phyloP scores from a whole-genome alignment of 2,329 filamentous ascomycete genomes.

The Neonectria neomacrospora region DNA sequence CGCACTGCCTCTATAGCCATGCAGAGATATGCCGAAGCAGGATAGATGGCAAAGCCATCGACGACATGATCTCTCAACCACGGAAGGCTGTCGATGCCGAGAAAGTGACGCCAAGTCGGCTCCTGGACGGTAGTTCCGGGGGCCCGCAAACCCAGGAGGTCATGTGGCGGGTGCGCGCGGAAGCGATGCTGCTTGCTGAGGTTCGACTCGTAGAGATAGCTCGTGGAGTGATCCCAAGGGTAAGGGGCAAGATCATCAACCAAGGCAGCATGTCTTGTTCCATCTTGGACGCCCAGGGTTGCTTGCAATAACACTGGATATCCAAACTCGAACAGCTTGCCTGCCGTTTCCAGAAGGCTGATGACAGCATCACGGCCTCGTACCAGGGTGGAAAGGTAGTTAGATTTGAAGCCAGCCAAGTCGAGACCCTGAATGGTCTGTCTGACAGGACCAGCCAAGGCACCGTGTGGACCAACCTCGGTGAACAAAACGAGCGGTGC shows the following conservation, averaged over 20 bases:
- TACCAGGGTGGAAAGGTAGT: constrained; percentile 21
- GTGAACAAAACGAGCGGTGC: constrained; percentile 28
- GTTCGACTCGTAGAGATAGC: constrained; percentile 49
- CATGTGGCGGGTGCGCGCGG: constrained; percentile 50
- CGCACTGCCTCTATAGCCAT: constrained; percentile 43
- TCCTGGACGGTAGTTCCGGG: constrained; percentile 28
- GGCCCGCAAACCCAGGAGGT: constrained; percentile 46
- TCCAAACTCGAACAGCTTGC: constrained; percentile 29
- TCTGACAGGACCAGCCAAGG: constrained; percentile 39
- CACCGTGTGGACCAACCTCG: constrained; percentile 43
- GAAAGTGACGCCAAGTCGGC: constrained; percentile 38
- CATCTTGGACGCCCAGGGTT: constrained; percentile 5
- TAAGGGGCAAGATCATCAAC: constrained; percentile 51
- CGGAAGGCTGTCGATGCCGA: constrained; percentile 43
- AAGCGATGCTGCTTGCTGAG: constrained; percentile 47
- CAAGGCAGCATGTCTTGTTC: not conserved
- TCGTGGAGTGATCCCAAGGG: constrained; percentile 52
- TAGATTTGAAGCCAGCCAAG: constrained; percentile 24
- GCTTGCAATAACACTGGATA: constrained; percentile 21
- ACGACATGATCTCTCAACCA: constrained; percentile 58
- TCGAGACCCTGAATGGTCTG: constrained; percentile 35
- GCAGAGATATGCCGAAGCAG: constrained; percentile 51
- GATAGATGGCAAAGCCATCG: constrained; percentile 55
- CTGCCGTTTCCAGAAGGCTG: constrained; percentile 26
- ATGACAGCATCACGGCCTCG: constrained; percentile 43